phyloP scores from a whole-genome alignment of 2,329 filamentous ascomycete species.

The Ambrosiella beaveri region DNA sequence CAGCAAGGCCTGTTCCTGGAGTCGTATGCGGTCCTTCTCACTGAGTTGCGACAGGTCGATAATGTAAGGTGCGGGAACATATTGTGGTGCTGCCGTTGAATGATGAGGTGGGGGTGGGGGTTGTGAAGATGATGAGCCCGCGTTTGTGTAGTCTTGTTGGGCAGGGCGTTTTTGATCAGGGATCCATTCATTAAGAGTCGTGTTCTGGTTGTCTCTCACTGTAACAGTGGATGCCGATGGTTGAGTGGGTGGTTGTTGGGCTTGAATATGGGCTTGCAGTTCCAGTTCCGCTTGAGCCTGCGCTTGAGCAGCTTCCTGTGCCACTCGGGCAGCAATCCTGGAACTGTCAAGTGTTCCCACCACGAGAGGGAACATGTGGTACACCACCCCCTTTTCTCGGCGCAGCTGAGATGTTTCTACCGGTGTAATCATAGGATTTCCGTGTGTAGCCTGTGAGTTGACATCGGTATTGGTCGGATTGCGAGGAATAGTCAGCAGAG shows the following conservation, averaged over 20 bases:
- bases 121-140: conserved; percentile 3
- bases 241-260: background rate
- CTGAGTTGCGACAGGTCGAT: conserved; percentile 44
- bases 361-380: conserved; percentile 68
- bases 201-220: conserved; percentile 18
- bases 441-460: conserved; percentile 31
- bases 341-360: conserved; percentile 72
- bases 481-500: conserved; percentile 22
- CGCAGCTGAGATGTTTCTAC: conserved; percentile 75
- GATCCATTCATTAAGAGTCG: conserved; percentile 14
- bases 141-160: conserved; percentile 6
- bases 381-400: conserved; percentile 82
- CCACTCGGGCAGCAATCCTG: conserved; percentile 12
- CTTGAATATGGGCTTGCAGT: background rate
- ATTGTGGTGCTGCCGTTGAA: conserved; percentile 41
- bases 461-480: conserved; percentile 21
- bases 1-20: conserved; percentile 60
- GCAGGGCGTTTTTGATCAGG: conserved; percentile 9
- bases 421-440: conserved; percentile 43
- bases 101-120: conserved; percentile 18
- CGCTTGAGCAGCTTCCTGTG: conserved; percentile 15
- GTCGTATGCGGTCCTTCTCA: conserved; percentile 67
- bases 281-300: conserved; percentile 1
- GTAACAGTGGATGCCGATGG: too few species aligned
- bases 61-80: conserved; percentile 43